phyloP scores from a whole-genome alignment of 2,329 filamentous ascomycete species.

The Cercospora berteroae region DNA sequence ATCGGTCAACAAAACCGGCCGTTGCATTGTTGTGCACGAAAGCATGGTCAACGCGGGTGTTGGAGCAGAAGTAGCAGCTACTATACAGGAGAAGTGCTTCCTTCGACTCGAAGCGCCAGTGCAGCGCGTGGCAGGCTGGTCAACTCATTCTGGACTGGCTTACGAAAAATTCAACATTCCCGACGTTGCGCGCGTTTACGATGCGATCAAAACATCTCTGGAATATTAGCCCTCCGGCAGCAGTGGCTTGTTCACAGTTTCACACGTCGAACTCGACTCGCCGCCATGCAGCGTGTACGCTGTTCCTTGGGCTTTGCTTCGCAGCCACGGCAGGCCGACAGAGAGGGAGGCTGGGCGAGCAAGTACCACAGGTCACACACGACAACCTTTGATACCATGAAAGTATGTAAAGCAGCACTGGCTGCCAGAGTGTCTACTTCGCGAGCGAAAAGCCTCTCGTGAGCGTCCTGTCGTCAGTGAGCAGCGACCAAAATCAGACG shows the following conservation, averaged over 20 bases:
- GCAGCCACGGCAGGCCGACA: not conserved
- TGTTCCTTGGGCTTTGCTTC: not conserved
- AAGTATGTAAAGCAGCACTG: not conserved
- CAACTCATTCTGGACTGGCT: slow-evolving; percentile 73
- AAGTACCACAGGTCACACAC: not conserved
- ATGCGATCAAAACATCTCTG: slow-evolving; percentile 48
- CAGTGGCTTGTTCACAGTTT: not conserved
- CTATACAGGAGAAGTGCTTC: slow-evolving; percentile 85
- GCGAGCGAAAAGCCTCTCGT: not conserved
- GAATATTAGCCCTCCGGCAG: slow-evolving; percentile 39
- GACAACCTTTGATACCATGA: not conserved
- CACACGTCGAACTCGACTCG: not conserved
- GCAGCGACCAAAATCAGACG: not conserved
- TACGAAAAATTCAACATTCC: slow-evolving; percentile 73
- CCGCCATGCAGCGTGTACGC: not conserved
- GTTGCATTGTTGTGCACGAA: slow-evolving; percentile 86
- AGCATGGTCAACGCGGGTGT: slow-evolving; percentile 87
- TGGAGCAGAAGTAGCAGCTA: slow-evolving; percentile 83
- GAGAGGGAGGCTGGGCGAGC: not conserved
- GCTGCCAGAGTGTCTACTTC: not conserved
- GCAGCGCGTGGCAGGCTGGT: slow-evolving; percentile 83
- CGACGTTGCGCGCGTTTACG: slow-evolving; percentile 70
- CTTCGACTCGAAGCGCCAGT: slow-evolving; percentile 81
- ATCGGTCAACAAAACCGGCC: slow-evolving; percentile 82
- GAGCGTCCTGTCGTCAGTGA: not conserved